phyloP scores from a whole-genome alignment of 352 stramenopile genomes.

The Pythium brachiatum region DNA sequence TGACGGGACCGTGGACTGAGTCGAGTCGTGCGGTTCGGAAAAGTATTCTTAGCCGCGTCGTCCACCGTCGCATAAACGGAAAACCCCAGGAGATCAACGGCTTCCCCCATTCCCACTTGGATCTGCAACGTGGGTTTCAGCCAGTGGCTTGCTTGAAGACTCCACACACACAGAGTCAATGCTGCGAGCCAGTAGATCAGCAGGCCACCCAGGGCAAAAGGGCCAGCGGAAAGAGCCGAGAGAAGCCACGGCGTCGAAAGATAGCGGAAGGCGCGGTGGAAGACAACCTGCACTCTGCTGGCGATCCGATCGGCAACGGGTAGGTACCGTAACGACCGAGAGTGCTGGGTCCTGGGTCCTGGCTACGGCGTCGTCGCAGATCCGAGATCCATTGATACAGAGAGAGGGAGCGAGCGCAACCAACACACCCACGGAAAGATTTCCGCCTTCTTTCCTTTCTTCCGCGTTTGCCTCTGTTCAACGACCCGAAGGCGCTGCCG shows the following conservation, averaged over 20 bases:
- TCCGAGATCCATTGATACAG: slow-evolving; percentile 2
- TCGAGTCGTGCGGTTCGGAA: neutral
- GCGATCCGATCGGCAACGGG: neutral
- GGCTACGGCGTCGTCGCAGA: neutral
- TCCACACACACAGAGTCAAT: neutral
- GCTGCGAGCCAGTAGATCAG: neutral
- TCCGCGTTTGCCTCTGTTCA: slow-evolving; percentile 2
- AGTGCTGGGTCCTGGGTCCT: neutral
- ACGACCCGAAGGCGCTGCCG: neutral
- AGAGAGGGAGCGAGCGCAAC: neutral
- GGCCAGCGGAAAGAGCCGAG: neutral
- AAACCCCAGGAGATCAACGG: slow-evolving; percentile 4
- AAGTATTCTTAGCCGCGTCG: slow-evolving; percentile 12
- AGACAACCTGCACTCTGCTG: neutral
- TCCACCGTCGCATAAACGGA: slow-evolving; percentile 8
- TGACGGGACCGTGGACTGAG: slow-evolving; percentile 17
- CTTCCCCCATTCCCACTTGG: slow-evolving; percentile 3
- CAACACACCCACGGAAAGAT: slow-evolving; percentile 9
- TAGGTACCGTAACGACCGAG: neutral
- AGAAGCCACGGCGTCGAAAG: neutral
- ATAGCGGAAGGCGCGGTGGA: neutral
- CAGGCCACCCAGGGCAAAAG: no score
- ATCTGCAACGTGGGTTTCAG: slow-evolving; percentile 4
- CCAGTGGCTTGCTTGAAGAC: neutral
- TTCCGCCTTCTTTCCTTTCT: slow-evolving; percentile 4